Base-by-base conservation (phyloP, 2,329 filamentous ascomycete species). In the Penicillium sp. region DNA sequence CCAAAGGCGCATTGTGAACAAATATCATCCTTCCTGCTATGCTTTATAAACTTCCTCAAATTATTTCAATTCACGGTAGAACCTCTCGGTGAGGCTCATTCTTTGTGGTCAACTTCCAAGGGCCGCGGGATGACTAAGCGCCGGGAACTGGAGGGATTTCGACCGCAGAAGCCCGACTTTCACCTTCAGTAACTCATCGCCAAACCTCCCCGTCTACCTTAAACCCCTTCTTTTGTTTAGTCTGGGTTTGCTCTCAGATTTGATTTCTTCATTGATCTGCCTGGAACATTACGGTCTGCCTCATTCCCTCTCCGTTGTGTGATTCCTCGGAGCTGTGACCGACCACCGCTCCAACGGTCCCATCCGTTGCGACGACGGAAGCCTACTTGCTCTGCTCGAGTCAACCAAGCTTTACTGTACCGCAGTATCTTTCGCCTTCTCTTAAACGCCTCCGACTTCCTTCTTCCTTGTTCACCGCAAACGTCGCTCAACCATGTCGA, bases 401-500 rank as follows among this genome's bases (percentile, higher is more conserved):
- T 27, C 49, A 51, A 26, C 23, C 42, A 37, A 26, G 27, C 9
- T 19, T 21, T 11, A 33, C 19, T 50, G 27, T 21, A 13, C 10
- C n/a, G 14, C 29, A 33, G 10, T 39, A 39, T 33, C 21, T 6
- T 37, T 39, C 21, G 9, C 11, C 19, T 39, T 13, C 23, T 4
- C 31, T 31, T 26, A 21, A 25, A 26, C 6, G 25, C 43, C 19
- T 42, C 19, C 19, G 10, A 10, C 9, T 50, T 47, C 37, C 50
- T 7, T 25, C 27, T 48, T 46, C n/a, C 10, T 33, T 26, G 39
- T 14, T 53, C 21, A 33, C 25, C 31, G 39, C 29, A 37, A n/a
- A 21, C 35, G 26, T 49, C 10, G 52, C 55, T 62, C 64, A 64
- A 66, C 35, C 63, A 80, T 80, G 78, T 79, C 78, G 54, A 80